phyloP scores from a whole-genome alignment of 352 stramenopile species.

The Globisporangium paroecandrum region DNA sequence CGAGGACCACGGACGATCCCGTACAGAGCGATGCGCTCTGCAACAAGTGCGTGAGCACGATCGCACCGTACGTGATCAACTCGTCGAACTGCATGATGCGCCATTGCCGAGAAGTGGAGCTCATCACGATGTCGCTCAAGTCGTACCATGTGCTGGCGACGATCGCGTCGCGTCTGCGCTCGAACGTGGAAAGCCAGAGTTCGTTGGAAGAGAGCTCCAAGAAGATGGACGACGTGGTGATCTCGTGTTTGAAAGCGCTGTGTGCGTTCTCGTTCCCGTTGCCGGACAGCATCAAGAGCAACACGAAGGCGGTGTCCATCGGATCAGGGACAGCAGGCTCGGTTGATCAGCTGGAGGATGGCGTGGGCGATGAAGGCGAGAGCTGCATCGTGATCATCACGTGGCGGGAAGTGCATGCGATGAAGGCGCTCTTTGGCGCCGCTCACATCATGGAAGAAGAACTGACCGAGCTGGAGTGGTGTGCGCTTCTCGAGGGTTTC shows the following conservation, averaged over 20 bases:
- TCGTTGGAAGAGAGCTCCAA: conserved; percentile 38
- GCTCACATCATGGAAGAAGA: conserved; percentile 87
- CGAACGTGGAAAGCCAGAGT: conserved; percentile 40
- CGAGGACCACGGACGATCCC: conserved; percentile 40
- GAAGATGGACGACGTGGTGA: conserved; percentile 72
- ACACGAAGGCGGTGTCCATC: conserved; percentile 30
- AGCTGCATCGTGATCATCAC: conserved; percentile 63
- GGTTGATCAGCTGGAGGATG: conserved; percentile 37
- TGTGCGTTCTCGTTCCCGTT: conserved; percentile 80
- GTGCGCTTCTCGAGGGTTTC: conserved; percentile 68
- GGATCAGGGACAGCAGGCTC: conserved; percentile 17
- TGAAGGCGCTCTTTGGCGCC: conserved; percentile 82
- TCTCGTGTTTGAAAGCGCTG: conserved; percentile 66
- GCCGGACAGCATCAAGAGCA: conserved; percentile 56
- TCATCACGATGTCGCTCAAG: conserved; percentile 81
- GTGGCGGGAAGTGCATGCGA: conserved; percentile 85
- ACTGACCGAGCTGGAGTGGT: conserved; percentile 72
- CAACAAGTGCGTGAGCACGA: conserved; percentile 53
- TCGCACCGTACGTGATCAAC: conserved; percentile 69
- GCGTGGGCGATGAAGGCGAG: conserved; percentile 47
- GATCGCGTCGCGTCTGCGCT: conserved; percentile 62
- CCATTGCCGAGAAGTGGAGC: conserved; percentile 74
- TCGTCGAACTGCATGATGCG: conserved; percentile 76
- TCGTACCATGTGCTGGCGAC: conserved; percentile 81
- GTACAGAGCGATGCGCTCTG: conserved; percentile 44